Evolutionary conservation across 1,139 yeast species (phyloP).

Genomic region (Saccharomyces uvarum): DNA sequence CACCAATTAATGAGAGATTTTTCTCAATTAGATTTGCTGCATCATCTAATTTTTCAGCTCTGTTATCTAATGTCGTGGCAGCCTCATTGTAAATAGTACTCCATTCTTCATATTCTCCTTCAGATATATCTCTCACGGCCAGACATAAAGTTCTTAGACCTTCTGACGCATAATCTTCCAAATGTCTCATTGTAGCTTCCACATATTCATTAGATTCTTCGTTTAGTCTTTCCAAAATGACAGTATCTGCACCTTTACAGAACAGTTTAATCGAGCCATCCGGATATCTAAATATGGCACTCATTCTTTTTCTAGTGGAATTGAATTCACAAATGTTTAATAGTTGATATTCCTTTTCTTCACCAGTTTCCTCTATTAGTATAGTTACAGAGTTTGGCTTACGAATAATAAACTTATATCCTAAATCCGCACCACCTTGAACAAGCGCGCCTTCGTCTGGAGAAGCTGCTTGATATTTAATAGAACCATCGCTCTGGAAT

Average conservation of each 20-base stretch:
- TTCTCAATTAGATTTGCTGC: constrained; percentile 79
- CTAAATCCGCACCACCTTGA: constrained; percentile 87
- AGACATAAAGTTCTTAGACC: constrained; percentile 92
- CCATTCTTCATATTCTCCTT: constrained; percentile 69
- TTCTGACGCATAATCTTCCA: constrained; percentile 94
- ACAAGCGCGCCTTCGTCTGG: constrained; percentile 99
- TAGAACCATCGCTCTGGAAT: constrained; percentile 47
- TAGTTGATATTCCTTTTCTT: constrained; percentile 59
- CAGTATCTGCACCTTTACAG: constrained; percentile 98
- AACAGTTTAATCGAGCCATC: constrained; percentile 85
- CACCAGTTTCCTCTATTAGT: constrained; percentile 38
- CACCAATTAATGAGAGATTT: constrained; percentile 77
- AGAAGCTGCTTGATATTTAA: constrained; percentile 96
- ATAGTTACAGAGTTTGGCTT: constrained; percentile 77
- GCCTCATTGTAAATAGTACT: constrained; percentile 60
- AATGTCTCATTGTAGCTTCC: constrained; percentile 72
- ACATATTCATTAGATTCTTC: constrained; percentile 69
- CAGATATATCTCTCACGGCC: constrained; percentile 75
- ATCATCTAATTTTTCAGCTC: constrained; percentile 72
- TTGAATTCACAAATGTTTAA: constrained; percentile 92
- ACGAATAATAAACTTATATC: constrained; percentile 77
- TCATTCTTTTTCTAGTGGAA: constrained; percentile 96
- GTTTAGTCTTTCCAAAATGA: constrained; percentile 75
- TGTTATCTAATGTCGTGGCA: constrained; percentile 67
- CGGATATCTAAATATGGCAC: constrained; percentile 87